Percentiles rank a stretch among this genome's conserved stretches.
These are phyloP conservation scores for Nidularia pulvinata DNA, from an alignment of 768 basidiomycete genomes.

Conservation along the genomic window DNA sequence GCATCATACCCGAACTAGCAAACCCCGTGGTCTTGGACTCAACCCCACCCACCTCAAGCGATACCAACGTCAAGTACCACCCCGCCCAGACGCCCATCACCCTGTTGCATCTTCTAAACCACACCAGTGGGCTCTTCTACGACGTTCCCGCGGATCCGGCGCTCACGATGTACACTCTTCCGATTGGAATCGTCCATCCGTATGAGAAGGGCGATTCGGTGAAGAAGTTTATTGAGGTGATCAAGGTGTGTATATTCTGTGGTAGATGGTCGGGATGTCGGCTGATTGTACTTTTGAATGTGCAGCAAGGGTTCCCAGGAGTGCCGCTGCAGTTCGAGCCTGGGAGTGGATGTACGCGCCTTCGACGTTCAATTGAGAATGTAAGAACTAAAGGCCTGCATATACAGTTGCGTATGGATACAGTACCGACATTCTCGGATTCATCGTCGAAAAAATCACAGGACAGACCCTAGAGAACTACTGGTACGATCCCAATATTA, in stretches of 20 bases:
- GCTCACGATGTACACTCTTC: conserved; percentile 4
- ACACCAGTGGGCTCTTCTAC: conserved; percentile 27
- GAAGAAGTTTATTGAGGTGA: conserved; percentile 7
- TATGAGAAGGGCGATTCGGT: conserved; percentile 18
- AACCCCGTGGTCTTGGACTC: conserved; percentile 16
- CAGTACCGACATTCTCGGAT: conserved; percentile 24
- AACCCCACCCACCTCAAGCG: neutral
- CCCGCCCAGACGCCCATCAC: conserved; percentile 17
- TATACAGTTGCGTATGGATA: conserved; percentile 23
- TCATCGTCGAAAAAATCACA: conserved; percentile 23
- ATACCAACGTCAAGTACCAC: conserved; percentile 12
- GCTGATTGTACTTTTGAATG: no score
- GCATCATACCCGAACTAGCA: conserved; percentile 22
- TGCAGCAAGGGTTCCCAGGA: conserved; percentile 16
- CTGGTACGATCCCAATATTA: conserved; percentile 12
- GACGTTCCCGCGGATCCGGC: conserved; percentile 7
- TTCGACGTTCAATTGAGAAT: neutral
- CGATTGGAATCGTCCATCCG: conserved; percentile 12
- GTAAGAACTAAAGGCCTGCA: neutral
- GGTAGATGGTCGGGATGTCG: no score
- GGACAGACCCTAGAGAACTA: conserved; percentile 22
- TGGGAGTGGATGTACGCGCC: conserved; percentile 20
- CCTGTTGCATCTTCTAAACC: conserved; percentile 25
- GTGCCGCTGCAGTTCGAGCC: conserved; percentile 26
- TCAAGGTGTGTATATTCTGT: no score